These are phyloP conservation scores for Auxenochlorella pyrenoidosa DNA, from an alignment of 139 green algal species.

Conservation along the genomic window DNA sequence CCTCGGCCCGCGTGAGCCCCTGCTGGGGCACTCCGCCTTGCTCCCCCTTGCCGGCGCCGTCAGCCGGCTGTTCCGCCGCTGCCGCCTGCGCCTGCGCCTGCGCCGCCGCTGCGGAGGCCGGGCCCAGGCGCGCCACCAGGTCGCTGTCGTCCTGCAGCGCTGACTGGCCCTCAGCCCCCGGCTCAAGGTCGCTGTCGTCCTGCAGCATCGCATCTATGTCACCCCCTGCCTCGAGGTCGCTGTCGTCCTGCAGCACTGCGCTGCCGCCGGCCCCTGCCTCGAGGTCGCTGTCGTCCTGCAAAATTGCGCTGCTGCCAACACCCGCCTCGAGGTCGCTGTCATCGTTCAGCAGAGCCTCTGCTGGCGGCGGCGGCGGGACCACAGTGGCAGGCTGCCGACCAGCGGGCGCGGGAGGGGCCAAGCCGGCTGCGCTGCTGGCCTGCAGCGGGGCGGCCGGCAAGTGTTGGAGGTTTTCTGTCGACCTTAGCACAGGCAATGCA, in stretches of 20 bases:
- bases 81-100: not conserved
- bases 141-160: too few relatives aligned
- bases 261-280: not conserved
- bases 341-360: too few relatives aligned
- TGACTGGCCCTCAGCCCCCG: not conserved
- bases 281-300: not conserved
- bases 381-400: not conserved
- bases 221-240: too few relatives aligned
- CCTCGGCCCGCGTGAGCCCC: not conserved
- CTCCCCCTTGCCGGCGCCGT: too few relatives aligned
- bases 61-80: not conserved
- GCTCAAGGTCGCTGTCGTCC: not conserved
- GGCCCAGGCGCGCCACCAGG: too few relatives aligned
- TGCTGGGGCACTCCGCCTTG: too few relatives aligned
- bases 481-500: too few relatives aligned
- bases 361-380: not conserved
- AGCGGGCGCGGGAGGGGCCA: not conserved
- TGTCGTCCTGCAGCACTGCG: too few relatives aligned
- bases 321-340: not conserved
- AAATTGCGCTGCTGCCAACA: not conserved
- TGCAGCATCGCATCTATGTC: not conserved
- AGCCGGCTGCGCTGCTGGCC: too few relatives aligned
- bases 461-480: too few relatives aligned
- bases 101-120: not conserved
- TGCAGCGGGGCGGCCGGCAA: too few relatives aligned